Percentiles rank a stretch among this genome's conserved stretches.
phyloP scores from a whole-genome alignment of 2,329 filamentous ascomycete genomes.

The Stachybotrys chlorohalonatus region DNA sequence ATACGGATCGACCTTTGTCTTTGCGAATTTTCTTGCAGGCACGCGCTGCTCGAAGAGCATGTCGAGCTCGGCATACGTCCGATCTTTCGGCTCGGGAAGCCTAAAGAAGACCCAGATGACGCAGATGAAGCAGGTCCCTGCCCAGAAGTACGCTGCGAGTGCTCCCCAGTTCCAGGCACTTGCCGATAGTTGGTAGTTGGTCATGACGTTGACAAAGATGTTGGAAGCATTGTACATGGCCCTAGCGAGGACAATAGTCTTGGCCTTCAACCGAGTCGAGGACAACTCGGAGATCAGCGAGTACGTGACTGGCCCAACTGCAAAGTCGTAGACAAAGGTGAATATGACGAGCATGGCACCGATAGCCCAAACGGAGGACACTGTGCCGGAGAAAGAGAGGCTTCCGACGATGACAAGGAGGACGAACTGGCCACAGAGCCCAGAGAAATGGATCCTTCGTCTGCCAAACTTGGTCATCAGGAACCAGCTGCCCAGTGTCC shows the following conservation, averaged over 20 bases:
- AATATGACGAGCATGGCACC: conserved; percentile 40
- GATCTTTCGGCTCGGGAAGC: conserved; percentile 43
- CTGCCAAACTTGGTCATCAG: conserved; percentile 39
- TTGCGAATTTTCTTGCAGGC: conserved; percentile 29
- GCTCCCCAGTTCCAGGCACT: conserved; percentile 39
- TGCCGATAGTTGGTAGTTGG: conserved; percentile 38
- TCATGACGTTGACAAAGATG: conserved; percentile 40
- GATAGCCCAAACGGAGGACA: conserved; percentile 30
- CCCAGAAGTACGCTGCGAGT: conserved; percentile 37
- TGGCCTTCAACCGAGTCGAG: conserved; percentile 42
- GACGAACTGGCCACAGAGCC: conserved; percentile 28
- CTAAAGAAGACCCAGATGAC: conserved; percentile 40
- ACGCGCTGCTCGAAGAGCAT: conserved; percentile 29
- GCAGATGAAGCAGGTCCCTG: conserved; percentile 36
- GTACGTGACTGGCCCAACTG: conserved; percentile 45
- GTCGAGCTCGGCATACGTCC: conserved; percentile 35
- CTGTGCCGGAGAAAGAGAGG: conserved; percentile 24
- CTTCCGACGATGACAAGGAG: conserved; percentile 31
- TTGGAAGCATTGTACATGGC: conserved; percentile 32
- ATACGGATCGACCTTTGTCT: conserved; percentile 28
- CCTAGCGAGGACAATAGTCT: conserved; percentile 44
- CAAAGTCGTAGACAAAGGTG: conserved; percentile 44
- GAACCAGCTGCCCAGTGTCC: conserved; percentile 41
- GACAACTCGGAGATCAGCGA: conserved; percentile 43
- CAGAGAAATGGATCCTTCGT: conserved; percentile 38